Evolutionary conservation across 768 basidiomycete genomes (phyloP).

Genomic region (Saitozyma podzolica): DNA sequence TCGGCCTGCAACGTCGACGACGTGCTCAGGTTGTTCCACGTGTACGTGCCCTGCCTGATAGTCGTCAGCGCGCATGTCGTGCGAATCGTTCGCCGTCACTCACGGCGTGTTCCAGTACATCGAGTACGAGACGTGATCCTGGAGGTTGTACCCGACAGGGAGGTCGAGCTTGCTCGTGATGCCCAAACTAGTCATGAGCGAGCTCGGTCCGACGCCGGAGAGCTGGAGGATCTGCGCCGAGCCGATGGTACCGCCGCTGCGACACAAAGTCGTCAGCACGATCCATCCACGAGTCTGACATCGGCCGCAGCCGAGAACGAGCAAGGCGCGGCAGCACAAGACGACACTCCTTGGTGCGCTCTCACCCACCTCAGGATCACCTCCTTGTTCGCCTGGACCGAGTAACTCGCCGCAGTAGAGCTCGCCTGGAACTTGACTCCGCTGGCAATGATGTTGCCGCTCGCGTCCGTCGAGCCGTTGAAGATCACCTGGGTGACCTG

Average conservation of each 20-base stretch:
- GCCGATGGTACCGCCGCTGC: conserved; percentile 56
- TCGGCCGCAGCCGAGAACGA: no score
- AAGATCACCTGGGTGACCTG: conserved; percentile 64
- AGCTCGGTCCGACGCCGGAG: conserved; percentile 71
- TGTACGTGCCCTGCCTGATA: conserved; percentile 29
- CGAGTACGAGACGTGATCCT: conserved; percentile 61
- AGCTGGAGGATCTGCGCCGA: conserved; percentile 63
- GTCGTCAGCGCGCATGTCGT: not conserved
- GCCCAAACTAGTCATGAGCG: conserved; percentile 59
- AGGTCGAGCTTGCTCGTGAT: conserved; percentile 66
- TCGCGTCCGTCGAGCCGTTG: conserved; percentile 40
- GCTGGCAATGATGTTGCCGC: conserved; percentile 55
- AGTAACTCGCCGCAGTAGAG: conserved; percentile 50
- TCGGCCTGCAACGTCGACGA: conserved; percentile 21
- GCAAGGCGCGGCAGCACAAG: not conserved
- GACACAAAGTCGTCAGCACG: conserved; percentile 4
- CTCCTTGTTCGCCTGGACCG: conserved; percentile 64
- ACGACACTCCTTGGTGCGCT: not conserved
- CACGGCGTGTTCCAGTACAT: conserved; percentile 47
- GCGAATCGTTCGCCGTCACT: conserved; percentile 7
- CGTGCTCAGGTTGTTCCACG: conserved; percentile 35
- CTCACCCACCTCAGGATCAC: conserved; percentile 56
- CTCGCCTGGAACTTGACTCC: conserved; percentile 59
- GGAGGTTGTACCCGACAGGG: conserved; percentile 71
- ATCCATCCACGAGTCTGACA: not conserved